Conservation (phyloP, 1,284 basidiomycete species). For the Marasmius oreades region DNA sequence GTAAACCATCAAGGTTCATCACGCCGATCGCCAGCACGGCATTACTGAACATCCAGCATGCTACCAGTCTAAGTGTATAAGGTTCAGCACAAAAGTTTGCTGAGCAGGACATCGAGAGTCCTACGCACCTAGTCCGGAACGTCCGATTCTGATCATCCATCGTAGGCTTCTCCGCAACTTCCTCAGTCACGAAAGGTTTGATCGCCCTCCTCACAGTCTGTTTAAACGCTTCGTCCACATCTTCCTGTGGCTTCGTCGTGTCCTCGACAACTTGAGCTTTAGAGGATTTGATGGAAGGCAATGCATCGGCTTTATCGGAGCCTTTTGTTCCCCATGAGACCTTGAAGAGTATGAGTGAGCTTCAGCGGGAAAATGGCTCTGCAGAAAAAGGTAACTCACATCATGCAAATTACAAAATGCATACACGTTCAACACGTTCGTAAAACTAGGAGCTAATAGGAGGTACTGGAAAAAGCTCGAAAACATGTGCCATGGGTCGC, state of each 20-base stretch:
- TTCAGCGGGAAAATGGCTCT: no score
- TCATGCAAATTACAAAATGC: constrained; percentile 86
- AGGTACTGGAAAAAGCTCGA: constrained; percentile 84
- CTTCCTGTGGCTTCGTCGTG: constrained; percentile 66
- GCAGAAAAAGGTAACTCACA: constrained; percentile 32
- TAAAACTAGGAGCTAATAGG: constrained; percentile 73
- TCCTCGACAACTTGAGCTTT: constrained; percentile 74
- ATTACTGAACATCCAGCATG: constrained; percentile 74
- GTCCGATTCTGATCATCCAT: constrained; percentile 82
- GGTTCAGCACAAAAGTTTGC: background rate
- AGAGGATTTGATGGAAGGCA: constrained; percentile 75
- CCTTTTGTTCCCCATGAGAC: constrained; percentile 86
- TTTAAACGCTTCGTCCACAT: constrained; percentile 80
- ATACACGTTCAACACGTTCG: constrained; percentile 83
- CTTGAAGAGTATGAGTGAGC: constrained; percentile 23
- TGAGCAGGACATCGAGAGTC: no score
- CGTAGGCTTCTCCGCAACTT: constrained; percentile 64
- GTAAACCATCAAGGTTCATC: constrained; percentile 67
- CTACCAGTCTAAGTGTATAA: constrained; percentile 40
- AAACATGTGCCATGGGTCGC: constrained; percentile 89
- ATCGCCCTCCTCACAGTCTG: constrained; percentile 82
- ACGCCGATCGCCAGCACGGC: constrained; percentile 67
- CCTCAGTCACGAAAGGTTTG: constrained; percentile 58
- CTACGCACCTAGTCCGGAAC: constrained; percentile 66
- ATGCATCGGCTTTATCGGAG: constrained; percentile 80